Base-by-base conservation (phyloP, 805 yeast species). In the Torulaspora microellipsoides region DNA sequence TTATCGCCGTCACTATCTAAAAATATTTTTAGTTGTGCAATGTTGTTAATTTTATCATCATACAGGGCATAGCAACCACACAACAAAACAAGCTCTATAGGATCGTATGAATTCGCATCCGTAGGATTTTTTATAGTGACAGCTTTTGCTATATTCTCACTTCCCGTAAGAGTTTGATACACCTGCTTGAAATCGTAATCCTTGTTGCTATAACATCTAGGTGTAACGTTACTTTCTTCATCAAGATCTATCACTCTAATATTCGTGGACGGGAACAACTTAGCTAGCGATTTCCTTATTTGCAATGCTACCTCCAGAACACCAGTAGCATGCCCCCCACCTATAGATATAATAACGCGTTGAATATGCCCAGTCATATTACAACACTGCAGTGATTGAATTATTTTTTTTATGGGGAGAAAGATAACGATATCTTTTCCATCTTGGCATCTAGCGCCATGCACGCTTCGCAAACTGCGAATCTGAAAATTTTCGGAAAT, bases 1-100 rank as follows among this genome's bases (percentile, higher is more conserved):
- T 84, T 79, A 62, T 90, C 98, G 1, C 91, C 80, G 63, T 90
- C 97, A 48, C 88, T 76, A 52, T 86, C 93, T 12, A 90, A 72
- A 54, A 83, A 90, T 2, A 90, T 78, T 56, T 79, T 83, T 51
- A 89, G 69, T 1, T 78, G 70, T 0, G 90, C 81, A 56, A 74
- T 48, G 9, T 68, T 67, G 29, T 85, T 65, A 9, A 90, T 62
- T 14, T 68, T 68, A 35, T 67, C 65, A 59, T 86, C 82, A 56
- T 78, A 84, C 17, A 90, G 69, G 0, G 95, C 91, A 58, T 90
- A 90, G 14, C 83, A 67, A 2, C 98, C 97, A 52, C 81, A 81
- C 1, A 88, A 73, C 6, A 89, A 62, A 10, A 74, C 60, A 13
- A 78, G 54, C 25, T 57, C 56, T 15, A 48, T 39, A 7, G 49